phyloP scores from a whole-genome alignment of 1,284 basidiomycete genomes.

The Crucibulum cyathiforme region DNA sequence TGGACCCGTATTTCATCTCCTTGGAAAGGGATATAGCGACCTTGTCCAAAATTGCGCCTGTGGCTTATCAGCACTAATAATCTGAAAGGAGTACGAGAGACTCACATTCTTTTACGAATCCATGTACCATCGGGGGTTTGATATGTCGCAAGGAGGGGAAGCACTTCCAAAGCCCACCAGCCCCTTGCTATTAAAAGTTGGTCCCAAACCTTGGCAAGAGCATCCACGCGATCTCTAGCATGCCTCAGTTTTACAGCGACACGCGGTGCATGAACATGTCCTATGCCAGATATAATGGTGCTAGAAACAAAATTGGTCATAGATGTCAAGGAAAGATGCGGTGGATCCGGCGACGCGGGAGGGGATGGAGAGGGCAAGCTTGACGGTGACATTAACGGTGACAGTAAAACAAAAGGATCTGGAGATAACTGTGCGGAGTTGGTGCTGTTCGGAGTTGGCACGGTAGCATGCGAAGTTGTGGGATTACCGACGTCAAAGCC shows the following conservation, averaged over 20 bases:
- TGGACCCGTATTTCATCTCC: constrained; percentile 23
- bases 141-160: constrained; percentile 26
- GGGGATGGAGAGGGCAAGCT: neutral
- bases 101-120: constrained; percentile 27
- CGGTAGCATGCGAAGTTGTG: neutral
- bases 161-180: constrained; percentile 28
- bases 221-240: constrained; percentile 8
- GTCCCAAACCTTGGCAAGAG: constrained; percentile 20
- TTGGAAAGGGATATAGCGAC: constrained; percentile 27
- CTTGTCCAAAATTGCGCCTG: constrained; percentile 30
- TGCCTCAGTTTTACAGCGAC: neutral
- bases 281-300: too few species aligned
- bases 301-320: too few species aligned
- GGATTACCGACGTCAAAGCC: constrained; percentile 6
- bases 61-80: neutral
- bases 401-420: neutral
- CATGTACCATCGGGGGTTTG: constrained; percentile 24
- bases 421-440: too few species aligned
- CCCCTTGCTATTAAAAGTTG: constrained; percentile 14
- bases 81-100: neutral
- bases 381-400: too few species aligned
- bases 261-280: neutral
- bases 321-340: neutral
- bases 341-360: neutral
- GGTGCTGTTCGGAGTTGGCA: too few species aligned